These are phyloP conservation scores for Ustulina deusta DNA, from an alignment of 2,329 filamentous ascomycete genomes.

Conservation along the genomic window DNA sequence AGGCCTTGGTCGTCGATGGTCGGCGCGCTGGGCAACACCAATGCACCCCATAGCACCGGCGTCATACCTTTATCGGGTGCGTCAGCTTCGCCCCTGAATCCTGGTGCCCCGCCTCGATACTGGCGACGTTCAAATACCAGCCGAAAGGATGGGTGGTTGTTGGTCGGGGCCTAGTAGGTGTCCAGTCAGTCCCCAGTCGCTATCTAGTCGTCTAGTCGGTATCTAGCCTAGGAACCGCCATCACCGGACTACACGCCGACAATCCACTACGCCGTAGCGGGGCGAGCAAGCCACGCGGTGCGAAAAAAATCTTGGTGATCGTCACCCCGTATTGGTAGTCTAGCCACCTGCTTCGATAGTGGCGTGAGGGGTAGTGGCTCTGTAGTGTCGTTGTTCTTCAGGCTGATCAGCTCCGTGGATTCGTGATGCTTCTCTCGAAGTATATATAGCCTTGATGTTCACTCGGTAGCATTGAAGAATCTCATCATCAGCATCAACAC, in stretches of 20 bases:
- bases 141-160: background rate
- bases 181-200: too few species aligned
- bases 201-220: too few species aligned
- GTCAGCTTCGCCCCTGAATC: conserved; percentile 2
- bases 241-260: background rate
- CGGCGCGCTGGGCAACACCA: background rate
- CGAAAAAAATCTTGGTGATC: conserved; percentile 22
- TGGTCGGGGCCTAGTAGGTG: background rate
- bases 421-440: conserved; percentile 8
- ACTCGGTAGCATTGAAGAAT: conserved; percentile 8
- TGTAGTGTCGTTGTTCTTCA: background rate
- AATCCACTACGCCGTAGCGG: conserved; percentile 16
- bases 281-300: conserved; percentile 13
- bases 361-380: conserved; percentile 34
- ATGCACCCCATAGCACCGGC: conserved; percentile 5
- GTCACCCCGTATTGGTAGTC: conserved; percentile 12
- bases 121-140: background rate
- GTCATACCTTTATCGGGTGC: conserved; percentile 3
- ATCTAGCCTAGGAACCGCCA: background rate
- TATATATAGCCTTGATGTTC: conserved; percentile 28
- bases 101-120: background rate
- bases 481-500: conserved; percentile 19
- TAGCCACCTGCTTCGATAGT: conserved; percentile 16
- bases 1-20: background rate
- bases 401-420: conserved; percentile 1